A percentile compares a stretch with the other conserved stretches of the same genome.
Evolutionary conservation across 495 filamentous ascomycete genomes (phyloP).

Genomic region (Aspergillus conjunctus): DNA sequence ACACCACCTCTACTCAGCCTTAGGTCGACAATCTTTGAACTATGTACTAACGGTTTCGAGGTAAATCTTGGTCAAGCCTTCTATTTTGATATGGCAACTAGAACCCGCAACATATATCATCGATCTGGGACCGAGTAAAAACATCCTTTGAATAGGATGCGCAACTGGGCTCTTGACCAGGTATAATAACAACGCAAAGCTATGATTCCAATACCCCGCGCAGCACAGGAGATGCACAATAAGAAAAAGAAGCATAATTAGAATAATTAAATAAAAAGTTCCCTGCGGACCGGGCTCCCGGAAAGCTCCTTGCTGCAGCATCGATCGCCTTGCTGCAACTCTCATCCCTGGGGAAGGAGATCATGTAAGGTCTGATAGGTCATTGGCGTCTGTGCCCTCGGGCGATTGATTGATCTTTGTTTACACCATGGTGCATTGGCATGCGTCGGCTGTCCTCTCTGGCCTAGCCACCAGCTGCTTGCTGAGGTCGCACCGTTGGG

Average conservation of each 20-base stretch:
- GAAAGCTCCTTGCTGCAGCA: conserved; percentile 40
- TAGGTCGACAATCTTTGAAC: neutral
- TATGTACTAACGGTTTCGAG: too few species aligned
- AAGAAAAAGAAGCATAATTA: neutral
- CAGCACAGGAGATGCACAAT: neutral
- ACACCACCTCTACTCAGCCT: neutral
- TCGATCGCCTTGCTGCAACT: conserved; percentile 46
- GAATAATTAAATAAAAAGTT: conserved; percentile 3
- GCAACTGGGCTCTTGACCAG: neutral
- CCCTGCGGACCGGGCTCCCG: conserved; percentile 27
- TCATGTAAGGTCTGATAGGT: conserved; percentile 52
- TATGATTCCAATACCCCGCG: neutral
- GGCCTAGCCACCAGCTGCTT: conserved; percentile 30
- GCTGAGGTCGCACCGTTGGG: conserved; percentile 26
- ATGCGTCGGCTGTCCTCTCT: conserved; percentile 41
- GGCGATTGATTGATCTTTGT: conserved; percentile 40
- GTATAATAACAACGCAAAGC: neutral
- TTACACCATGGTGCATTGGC: conserved; percentile 45
- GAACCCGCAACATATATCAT: too few species aligned
- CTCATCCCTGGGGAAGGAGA: conserved; percentile 46
- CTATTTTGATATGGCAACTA: neutral
- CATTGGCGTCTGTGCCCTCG: conserved; percentile 42
- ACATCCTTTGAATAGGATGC: too few species aligned
- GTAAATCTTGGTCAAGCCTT: neutral
- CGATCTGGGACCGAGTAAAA: too few species aligned